Base-by-base conservation (phyloP, 2,329 filamentous ascomycete species). In the Beauveria sp. region DNA sequence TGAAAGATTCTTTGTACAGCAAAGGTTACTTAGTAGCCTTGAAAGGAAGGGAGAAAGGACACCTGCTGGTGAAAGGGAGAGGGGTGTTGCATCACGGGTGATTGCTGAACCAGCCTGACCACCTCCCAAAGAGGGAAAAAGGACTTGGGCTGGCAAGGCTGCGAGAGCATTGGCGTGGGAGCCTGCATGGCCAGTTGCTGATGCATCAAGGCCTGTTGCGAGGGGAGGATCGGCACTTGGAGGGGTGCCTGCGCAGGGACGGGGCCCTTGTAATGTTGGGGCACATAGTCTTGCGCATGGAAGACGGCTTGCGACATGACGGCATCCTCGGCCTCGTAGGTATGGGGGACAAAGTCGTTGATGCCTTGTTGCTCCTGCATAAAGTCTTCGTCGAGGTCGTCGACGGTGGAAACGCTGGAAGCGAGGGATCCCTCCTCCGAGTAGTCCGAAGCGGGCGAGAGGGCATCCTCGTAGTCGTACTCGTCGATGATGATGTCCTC, bases 341-440 rank as follows among this genome's bases (percentile, higher is more conserved):
- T 71, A 34, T 73, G 75, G 3, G 77, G 73, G 5, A 72, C 71
- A 57, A 73, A 77, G 61, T 79, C 76, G 66, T 76, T 74, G 2
- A 71, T 69, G 45, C 66, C 65, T 60, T 73, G 71, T 63, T 78
- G 76, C 53, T 79, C 79, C 65, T 75, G 76, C 63, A 78, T 71
- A 62, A 76, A 77, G 40, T 81, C 79, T 22, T 80, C 78, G 64
- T 83, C 73, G 62, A 79, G 66, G 63, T 83, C 81, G 58, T 81
- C 79, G 57, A 83, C 75, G 58, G 77, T 81, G 14, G 81, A 81
- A 38, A 74, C 78, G 65, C 77, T 80, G n/a, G 82, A 84, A 22
- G 77, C 77, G 26, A 84, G 75, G 75, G 82, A 85, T 30, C 81
- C 82, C 65, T 82, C 79, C 66, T 85, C 80, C 8, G 82, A 84